These are phyloP conservation scores for Scedosporium boydii DNA, from an alignment of 2,329 filamentous ascomycete genomes.

Conservation along the genomic window DNA sequence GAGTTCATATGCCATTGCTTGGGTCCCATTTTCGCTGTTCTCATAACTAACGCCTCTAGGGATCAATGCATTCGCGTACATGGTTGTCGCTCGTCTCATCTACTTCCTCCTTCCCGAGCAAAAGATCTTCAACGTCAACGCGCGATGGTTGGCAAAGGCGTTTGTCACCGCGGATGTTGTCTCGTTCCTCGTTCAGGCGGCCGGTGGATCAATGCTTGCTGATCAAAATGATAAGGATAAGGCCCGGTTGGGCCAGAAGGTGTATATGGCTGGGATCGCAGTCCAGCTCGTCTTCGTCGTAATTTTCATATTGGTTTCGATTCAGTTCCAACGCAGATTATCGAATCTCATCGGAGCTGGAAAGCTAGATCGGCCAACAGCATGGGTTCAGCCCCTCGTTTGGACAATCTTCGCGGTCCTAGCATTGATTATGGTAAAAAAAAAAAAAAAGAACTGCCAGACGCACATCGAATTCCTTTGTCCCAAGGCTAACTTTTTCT, in stretches of 20 bases:
- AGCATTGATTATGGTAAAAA: slow-evolving; percentile 20
- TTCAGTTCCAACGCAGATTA: slow-evolving; percentile 7
- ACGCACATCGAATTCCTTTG: neutral
- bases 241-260: slow-evolving; percentile 12
- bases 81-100: slow-evolving; percentile 32
- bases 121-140: slow-evolving; percentile 22
- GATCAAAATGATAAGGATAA: slow-evolving; percentile 8
- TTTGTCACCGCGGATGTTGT: slow-evolving; percentile 30
- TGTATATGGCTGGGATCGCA: slow-evolving; percentile 40
- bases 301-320: slow-evolving; percentile 27
- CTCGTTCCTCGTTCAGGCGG: slow-evolving; percentile 20
- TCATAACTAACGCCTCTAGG: slow-evolving; percentile 19
- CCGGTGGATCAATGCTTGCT: slow-evolving; percentile 16
- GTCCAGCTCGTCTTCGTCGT: slow-evolving; percentile 38
- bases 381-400: slow-evolving; percentile 4
- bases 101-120: slow-evolving; percentile 26
- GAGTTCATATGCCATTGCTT: neutral
- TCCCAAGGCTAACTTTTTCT: neutral
- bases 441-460: neutral
- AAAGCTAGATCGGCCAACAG: slow-evolving; percentile 4
- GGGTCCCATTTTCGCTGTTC: slow-evolving; percentile 7
- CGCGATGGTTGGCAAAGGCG: slow-evolving; percentile 21
- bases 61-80: slow-evolving; percentile 34
- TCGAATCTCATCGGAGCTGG: neutral
- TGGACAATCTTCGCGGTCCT: slow-evolving; percentile 20